Evolutionary conservation across 805 yeast species (phyloP).

Genomic region (Pichia heedii): DNA sequence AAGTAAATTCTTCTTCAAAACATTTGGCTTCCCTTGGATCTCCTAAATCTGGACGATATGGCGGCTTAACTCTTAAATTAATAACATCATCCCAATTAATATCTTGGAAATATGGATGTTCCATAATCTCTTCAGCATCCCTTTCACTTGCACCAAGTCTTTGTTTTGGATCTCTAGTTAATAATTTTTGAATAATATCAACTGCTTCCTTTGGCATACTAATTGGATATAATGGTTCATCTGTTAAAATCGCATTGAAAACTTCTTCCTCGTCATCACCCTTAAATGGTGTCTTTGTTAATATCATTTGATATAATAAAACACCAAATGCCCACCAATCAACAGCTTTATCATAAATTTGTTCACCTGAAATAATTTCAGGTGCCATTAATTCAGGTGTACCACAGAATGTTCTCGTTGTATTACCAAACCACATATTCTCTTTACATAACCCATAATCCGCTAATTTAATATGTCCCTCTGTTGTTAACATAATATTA

Average conservation of each 20-base stretch:
- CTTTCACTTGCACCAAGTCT: conserved; percentile 82
- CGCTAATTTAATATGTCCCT: conserved; percentile 93
- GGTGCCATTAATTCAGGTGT: conserved; percentile 99
- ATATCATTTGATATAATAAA: conserved; percentile 86
- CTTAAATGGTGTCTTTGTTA: conserved; percentile 93
- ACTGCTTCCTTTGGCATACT: conserved; percentile 97
- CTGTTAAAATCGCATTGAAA: conserved; percentile 90
- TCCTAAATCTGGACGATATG: conserved; percentile 79
- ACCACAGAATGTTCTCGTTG: conserved; percentile 95
- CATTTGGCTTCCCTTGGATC: conserved; percentile 87
- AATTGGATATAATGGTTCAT: conserved; percentile 93
- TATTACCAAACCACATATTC: conserved; percentile 51
- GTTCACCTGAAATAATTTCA: conserved; percentile 79
- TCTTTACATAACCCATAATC: conserved; percentile 98
- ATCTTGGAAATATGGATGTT: conserved; percentile 86
- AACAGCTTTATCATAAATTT: conserved; percentile 85
- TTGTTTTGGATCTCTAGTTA: conserved; percentile 78
- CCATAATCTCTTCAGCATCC: conserved; percentile 93
- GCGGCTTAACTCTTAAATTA: conserved; percentile 66
- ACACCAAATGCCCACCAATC: conserved; percentile 99
- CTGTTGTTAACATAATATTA: conserved; percentile 78
- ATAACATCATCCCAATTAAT: conserved; percentile 84
- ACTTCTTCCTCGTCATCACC: conserved; percentile 88
- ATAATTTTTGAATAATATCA: conserved; percentile 79
- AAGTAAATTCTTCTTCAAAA: conserved; percentile 91